Conservation (phyloP, 179 eudicot genomes). For the Dionaea muscipula region DNA sequence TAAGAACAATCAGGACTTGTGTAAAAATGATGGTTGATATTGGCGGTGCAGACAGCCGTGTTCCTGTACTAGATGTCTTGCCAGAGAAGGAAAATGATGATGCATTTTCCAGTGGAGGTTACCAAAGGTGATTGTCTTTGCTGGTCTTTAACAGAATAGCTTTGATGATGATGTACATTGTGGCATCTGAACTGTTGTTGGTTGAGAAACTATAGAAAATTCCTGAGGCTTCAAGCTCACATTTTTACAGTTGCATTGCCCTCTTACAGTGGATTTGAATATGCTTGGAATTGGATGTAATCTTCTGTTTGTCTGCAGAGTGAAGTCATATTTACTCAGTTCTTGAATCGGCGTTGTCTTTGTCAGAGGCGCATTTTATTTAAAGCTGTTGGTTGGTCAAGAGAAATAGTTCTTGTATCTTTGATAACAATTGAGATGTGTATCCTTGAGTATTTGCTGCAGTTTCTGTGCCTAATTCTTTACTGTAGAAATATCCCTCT, state of each 20-base stretch:
- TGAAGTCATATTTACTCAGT: background rate
- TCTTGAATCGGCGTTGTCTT: no score
- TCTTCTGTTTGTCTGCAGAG: background rate
- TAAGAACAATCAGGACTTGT: slow-evolving; percentile 24
- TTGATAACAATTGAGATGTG: no score
- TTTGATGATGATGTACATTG: background rate
- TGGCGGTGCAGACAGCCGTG: slow-evolving; percentile 26
- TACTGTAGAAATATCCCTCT: no score
- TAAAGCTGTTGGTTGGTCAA: no score
- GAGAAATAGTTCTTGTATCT: no score
- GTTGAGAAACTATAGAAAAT: background rate
- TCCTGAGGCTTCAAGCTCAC: background rate
- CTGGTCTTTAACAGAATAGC: background rate
- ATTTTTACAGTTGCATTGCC: background rate
- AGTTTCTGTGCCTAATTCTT: no score
- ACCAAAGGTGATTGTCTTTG: slow-evolving; percentile 55
- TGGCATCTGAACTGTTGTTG: background rate
- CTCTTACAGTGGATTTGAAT: background rate
- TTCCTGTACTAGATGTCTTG: slow-evolving; percentile 21
- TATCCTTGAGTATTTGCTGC: no score
- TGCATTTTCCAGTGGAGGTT: slow-evolving; percentile 64
- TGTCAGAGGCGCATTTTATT: no score
- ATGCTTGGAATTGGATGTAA: background rate
- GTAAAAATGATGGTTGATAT: slow-evolving; percentile 69
- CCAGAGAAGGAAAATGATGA: slow-evolving; percentile 49